Evolutionary conservation across 441 rosid genomes (phyloP).

Genomic region (Adansonia grandidieri): DNA sequence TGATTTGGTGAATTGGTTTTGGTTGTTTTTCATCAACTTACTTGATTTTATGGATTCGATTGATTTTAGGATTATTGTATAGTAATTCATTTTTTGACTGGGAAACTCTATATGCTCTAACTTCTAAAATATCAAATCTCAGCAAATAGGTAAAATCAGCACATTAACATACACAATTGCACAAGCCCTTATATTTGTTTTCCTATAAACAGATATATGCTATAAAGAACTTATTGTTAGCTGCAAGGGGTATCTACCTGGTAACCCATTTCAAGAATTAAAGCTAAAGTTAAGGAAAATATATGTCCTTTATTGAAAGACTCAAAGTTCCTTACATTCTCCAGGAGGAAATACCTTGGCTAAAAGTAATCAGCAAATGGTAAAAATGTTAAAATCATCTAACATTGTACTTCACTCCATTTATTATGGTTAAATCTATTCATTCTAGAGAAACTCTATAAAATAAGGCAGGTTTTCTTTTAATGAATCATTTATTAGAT

Average conservation of each 20-base stretch:
- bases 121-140: conserved; percentile 86
- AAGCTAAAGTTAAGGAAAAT: conserved; percentile 76
- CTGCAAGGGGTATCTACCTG: conserved; percentile 55
- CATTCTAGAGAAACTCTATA: conserved; percentile 94
- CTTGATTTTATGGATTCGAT: no score
- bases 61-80: no score
- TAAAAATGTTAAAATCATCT: conserved; percentile 87
- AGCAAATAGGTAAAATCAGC: conserved; percentile 35
- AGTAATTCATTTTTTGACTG: conserved; percentile 64
- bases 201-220: background rate
- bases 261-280: conserved; percentile 95
- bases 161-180: background rate
- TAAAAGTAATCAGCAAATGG: conserved; percentile 89
- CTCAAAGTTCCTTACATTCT: conserved; percentile 87
- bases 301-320: conserved; percentile 86
- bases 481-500: conserved; percentile 10
- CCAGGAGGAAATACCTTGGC: conserved; percentile 84
- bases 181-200: background rate
- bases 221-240: background rate
- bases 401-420: conserved; percentile 90
- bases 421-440: conserved; percentile 75
- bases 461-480: conserved; percentile 12
- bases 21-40: no score
- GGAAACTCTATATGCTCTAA: conserved; percentile 86
- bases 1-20: no score